Evolutionary conservation across 2,329 filamentous ascomycete species (phyloP), one percentile per base, ranked within the genome.

Genomic region (Fusarium transvaalense): DNA sequence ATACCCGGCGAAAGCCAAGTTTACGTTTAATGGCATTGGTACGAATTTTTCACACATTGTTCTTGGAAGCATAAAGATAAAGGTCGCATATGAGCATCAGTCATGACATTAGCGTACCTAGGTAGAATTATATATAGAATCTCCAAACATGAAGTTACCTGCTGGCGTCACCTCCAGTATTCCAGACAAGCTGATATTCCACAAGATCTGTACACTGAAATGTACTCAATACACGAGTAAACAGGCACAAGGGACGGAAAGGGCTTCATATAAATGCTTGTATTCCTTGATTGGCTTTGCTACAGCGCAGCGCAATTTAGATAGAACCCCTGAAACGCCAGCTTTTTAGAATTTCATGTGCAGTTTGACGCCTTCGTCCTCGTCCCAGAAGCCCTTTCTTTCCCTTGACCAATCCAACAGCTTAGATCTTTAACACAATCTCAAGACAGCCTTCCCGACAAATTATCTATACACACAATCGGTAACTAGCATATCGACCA

Each of bases 401-500:
- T 35, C 50, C 57, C 60, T 62, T 48, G 70, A 61, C 58, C 37
- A 48, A 42, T 55, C 53, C 59, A 61, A 60, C 34, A 48, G 23
- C 23, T 4, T 25, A 25, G 23, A 25, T 25, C 23, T 25, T 25
- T 25, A 25, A 25, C 23, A 5, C 23, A 25, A 31, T 19, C 37
- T 59, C 23, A 39, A 47, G 31, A 52, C 17, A 35, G 35, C 13
- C 35, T 32, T 41, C 14, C 25, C 5, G 9, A 23, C 29, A 25
- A 27, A 12, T 50, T 23, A 21, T 55, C 55, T 80, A 91, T 71
- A 90, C 88, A 71, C 88, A 90, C 56, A 90, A 77, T 74, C 95
- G 86, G 82, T 99, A 99, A 87, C 93, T 97, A 48, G 96, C 96
- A 82, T 99, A 99, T 54, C 96, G 87, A 65, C 96, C 96, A 15